Conservation (phyloP, 441 rosid genomes). For the Macaranga tanarius region DNA sequence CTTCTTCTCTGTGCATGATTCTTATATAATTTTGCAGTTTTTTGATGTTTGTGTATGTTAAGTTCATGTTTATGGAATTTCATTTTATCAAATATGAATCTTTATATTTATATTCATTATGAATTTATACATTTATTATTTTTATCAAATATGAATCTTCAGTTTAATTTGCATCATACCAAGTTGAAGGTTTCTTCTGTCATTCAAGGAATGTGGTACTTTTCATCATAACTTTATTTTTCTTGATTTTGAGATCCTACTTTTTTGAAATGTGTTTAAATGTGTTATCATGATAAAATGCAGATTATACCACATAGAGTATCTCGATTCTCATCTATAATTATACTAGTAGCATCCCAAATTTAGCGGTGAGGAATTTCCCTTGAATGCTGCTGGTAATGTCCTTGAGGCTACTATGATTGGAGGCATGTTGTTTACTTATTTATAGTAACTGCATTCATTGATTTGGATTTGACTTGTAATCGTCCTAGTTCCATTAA, state of each 20-base stretch:
- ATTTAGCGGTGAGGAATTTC: conserved; percentile 79
- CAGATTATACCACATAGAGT: conserved; percentile 49
- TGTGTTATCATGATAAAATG: conserved; percentile 27
- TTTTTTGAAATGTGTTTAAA: conserved; percentile 19
- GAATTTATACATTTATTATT: too few species aligned
- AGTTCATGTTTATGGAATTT: too few species aligned
- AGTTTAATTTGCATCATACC: too few species aligned
- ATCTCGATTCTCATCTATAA: conserved; percentile 55
- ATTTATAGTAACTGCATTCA: conserved; percentile 8
- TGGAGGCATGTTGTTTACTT: conserved; percentile 33
- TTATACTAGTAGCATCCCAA: conserved; percentile 57
- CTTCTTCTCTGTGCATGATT: too few species aligned
- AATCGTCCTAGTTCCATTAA: conserved; percentile 11
- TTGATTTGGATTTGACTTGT: neutral
- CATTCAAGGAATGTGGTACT: conserved; percentile 51
- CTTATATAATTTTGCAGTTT: too few species aligned
- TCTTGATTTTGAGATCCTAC: conserved; percentile 8
- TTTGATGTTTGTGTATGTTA: too few species aligned
- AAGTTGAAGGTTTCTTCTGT: conserved; percentile 56
- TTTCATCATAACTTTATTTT: conserved; percentile 21
- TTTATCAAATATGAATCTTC: too few species aligned
- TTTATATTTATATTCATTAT: too few species aligned
- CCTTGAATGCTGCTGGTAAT: conserved; percentile 44
- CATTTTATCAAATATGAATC: too few species aligned
- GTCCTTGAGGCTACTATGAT: conserved; percentile 33